These are phyloP conservation scores for Neurospora pannonica DNA, from an alignment of 495 filamentous ascomycete species.

Conservation along the genomic window DNA sequence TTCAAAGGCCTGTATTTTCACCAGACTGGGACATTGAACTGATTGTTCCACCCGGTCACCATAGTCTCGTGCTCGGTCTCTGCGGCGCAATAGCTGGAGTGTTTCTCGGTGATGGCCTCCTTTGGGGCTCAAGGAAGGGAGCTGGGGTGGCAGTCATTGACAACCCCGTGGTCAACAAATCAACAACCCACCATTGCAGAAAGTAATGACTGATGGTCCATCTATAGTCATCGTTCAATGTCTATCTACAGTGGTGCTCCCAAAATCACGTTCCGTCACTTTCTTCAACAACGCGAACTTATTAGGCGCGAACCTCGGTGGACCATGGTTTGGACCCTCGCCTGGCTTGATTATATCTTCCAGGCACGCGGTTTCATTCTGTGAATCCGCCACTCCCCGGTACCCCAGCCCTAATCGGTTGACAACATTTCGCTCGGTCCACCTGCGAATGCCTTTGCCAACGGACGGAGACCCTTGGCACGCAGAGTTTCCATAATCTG, in stretches of 20 bases:
- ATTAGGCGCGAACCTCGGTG: background rate
- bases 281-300: background rate
- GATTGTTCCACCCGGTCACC: background rate
- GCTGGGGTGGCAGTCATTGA: background rate
- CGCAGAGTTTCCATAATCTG: background rate
- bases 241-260: background rate
- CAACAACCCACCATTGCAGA: background rate
- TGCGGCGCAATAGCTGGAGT: background rate
- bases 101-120: background rate
- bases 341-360: background rate
- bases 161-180: too few species aligned
- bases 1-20: background rate
- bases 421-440: too few species aligned
- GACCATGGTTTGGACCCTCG: background rate
- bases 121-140: background rate
- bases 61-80: background rate
- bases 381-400: background rate
- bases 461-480: background rate
- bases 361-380: background rate
- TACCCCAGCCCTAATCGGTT: background rate
- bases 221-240: background rate
- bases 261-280: background rate
- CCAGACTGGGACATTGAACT: background rate
- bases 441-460: too few species aligned
- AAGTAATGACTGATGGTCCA: background rate